Conservation (phyloP, 345 rosid species). For the Eucalyptus regnans region DNA sequence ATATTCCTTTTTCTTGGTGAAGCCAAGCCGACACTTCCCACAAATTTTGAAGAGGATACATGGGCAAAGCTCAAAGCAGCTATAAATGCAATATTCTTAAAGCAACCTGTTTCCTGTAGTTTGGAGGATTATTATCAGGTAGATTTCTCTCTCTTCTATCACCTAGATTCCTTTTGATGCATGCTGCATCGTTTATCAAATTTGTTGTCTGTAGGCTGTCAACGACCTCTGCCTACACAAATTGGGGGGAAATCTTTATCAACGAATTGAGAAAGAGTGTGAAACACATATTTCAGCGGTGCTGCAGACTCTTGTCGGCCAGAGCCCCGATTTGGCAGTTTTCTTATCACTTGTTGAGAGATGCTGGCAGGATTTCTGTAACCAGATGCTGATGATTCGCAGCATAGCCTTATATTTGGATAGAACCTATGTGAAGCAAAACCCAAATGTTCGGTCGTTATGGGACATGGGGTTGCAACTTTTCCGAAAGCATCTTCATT, state of each 20-base stretch:
- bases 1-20: slow-evolving; percentile 7
- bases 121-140: slow-evolving; percentile 90
- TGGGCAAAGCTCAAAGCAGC: slow-evolving; percentile 93
- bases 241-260: slow-evolving; percentile 86
- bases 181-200: not conserved
- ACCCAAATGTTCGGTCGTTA: slow-evolving; percentile 65
- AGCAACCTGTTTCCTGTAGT: slow-evolving; percentile 58
- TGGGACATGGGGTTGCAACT: slow-evolving; percentile 99
- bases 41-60: slow-evolving; percentile 80
- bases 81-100: slow-evolving; percentile 86
- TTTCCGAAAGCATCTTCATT: slow-evolving; percentile 78
- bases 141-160: not conserved
- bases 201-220: slow-evolving; percentile 56
- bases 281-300: slow-evolving; percentile 70
- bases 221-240: slow-evolving; percentile 83
- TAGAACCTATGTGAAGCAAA: slow-evolving; percentile 88
- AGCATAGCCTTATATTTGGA: slow-evolving; percentile 90
- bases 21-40: slow-evolving; percentile 83
- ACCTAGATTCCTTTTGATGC: not conserved
- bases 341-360: slow-evolving; percentile 86
- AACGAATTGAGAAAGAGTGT: slow-evolving; percentile 79
- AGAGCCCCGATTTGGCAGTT: slow-evolving; percentile 87
- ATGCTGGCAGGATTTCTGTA: slow-evolving; percentile 94
- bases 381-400: slow-evolving; percentile 96
- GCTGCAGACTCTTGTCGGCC: slow-evolving; percentile 78